Evolutionary conservation across 148 eudicot genomes (phyloP), one percentile per base, ranked within the genome.

Genomic region (Rhododendron molle): DNA sequence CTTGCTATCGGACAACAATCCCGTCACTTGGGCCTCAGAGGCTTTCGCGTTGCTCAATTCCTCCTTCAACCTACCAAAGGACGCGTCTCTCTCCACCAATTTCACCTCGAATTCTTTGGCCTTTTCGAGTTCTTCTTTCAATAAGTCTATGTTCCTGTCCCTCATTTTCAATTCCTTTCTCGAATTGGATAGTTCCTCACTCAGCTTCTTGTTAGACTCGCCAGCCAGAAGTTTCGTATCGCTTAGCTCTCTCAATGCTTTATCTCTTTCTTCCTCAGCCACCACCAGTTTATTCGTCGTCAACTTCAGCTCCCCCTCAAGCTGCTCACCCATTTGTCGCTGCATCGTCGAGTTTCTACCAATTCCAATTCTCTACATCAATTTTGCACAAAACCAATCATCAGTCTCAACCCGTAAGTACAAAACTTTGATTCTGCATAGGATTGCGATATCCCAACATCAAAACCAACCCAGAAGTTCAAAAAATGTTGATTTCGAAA

Each of bases 221-320:
- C 34, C 38, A 23, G 89, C 88, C 65, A 83, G 83, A 60, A 86
- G 47, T 72, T 87, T 93, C 56, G 87, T 85, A 62, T 89, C 91
- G 38, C 83, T 78, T 5, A 90, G 80, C 71, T 91, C 88, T 62
- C 84, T 85, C 5, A 82, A 47, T 32, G 83, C 79, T 79, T 84
- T 84, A 54, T 90, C 86, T 84, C 88, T 92, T 77, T 94, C 95
- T 73, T 43, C 88, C 81, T 87, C 89, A 2, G 74, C 86, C 38
- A 56, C 84, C 43, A 62, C 84, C 83, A 91, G 71, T 84, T 90
- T 91, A 52, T 88, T 85, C 76, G 88, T 92, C 46, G 89, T 85
- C 84, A 81, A 83, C 86, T 67, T 88, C 81, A 93, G 83, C 89
- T 92, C 94, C 81, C 92, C 93, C 79, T 90, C 92, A 30, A 87